Evolutionary conservation across 495 filamentous ascomycete species (phyloP).

Genomic region (Penicillium cosmopolitanum): DNA sequence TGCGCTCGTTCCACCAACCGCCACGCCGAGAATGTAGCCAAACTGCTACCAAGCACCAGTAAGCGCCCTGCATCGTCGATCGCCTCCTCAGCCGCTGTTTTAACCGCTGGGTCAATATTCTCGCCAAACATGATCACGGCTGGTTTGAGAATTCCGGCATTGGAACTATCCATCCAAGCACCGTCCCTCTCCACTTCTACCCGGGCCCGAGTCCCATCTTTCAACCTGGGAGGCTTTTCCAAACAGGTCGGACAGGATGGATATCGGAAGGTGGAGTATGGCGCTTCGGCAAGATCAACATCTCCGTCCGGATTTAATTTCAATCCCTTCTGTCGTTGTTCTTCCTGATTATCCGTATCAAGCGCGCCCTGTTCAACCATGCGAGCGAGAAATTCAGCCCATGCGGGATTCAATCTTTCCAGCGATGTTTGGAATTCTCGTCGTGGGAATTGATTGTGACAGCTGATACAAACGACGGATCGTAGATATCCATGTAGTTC

Average conservation of each 20-base stretch:
- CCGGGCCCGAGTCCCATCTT: slow-evolving; percentile 56
- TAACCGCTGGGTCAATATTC: slow-evolving; percentile 69
- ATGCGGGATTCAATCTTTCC: slow-evolving; percentile 78
- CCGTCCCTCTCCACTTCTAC: slow-evolving; percentile 82
- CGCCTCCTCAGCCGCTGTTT: slow-evolving; percentile 74
- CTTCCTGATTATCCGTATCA: slow-evolving; percentile 73
- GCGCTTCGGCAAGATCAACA: slow-evolving; percentile 84
- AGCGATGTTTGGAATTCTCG: slow-evolving; percentile 76
- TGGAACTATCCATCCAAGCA: slow-evolving; percentile 71
- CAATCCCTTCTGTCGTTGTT: slow-evolving; percentile 68
- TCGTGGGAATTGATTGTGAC: slow-evolving; percentile 67
- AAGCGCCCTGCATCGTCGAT: slow-evolving; percentile 75
- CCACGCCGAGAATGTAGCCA: slow-evolving; percentile 96
- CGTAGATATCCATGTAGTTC: slow-evolving; percentile 92
- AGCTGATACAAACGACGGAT: slow-evolving; percentile 79
- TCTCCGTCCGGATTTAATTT: slow-evolving; percentile 94
- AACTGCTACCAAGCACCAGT: slow-evolving; percentile 81
- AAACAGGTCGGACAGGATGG: slow-evolving; percentile 86
- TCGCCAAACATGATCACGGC: slow-evolving; percentile 96
- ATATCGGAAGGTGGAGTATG: slow-evolving; percentile 89
- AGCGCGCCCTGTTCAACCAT: slow-evolving; percentile 74
- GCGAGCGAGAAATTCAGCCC: slow-evolving; percentile 75
- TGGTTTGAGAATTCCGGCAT: slow-evolving; percentile 83
- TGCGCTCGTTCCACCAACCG: slow-evolving; percentile 81
- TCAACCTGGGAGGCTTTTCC: slow-evolving; percentile 59